These are phyloP conservation scores for Fraxinus sp. DNA, from an alignment of 305 asterid species.

Conservation along the genomic window DNA sequence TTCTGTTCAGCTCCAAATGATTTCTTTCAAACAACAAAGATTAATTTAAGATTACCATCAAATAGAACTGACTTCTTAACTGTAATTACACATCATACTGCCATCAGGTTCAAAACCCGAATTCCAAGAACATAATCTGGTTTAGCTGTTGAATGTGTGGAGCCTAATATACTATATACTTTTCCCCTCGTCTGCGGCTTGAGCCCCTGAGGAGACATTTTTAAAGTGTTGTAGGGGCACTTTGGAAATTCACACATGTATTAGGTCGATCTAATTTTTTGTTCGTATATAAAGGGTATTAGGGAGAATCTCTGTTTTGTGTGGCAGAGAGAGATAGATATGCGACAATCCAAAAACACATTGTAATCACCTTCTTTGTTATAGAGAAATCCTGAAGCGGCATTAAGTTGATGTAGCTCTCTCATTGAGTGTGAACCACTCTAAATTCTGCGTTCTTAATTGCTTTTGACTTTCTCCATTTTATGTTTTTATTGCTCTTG, in stretches of 20 bases:
- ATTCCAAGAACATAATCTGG: slow-evolving; percentile 4
- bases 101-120: neutral
- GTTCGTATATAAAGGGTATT: neutral
- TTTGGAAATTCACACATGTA: neutral
- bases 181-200: neutral
- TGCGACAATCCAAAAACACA: neutral
- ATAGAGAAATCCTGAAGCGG: neutral
- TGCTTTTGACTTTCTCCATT: neutral
- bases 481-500: neutral
- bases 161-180: neutral
- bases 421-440: neutral
- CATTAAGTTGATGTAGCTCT: neutral
- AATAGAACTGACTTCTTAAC: neutral
- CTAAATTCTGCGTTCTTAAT: neutral
- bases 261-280: neutral
- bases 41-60: neutral
- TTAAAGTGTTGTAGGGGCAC: neutral
- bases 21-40: neutral
- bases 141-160: neutral
- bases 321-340: neutral
- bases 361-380: neutral
- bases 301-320: neutral
- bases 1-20: neutral
- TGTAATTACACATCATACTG: neutral
- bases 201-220: neutral